Base-by-base conservation (phyloP, 2,329 filamentous ascomycete genomes). In the Dactylonectria macrodidyma region DNA sequence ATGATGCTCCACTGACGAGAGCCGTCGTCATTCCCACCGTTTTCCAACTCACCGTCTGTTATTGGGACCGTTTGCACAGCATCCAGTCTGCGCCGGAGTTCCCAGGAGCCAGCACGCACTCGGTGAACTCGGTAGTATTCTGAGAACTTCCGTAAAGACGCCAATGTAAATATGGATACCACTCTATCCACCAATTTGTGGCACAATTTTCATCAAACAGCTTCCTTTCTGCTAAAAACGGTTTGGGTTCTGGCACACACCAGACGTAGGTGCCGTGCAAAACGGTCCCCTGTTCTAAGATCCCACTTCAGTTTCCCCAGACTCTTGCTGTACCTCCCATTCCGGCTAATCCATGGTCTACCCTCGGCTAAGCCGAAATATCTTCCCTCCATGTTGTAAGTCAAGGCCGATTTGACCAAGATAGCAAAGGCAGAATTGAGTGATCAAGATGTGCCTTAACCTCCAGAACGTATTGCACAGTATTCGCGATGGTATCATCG, bases 301-400 rank as follows among this genome's bases (percentile, higher is more conserved):
- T 30, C 7, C 26, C 26, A 30, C 26, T 30, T 30, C 41, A n/a
- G 34, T 19, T 19, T 19, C 19, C 19, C 19, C 19, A 19, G 19
- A 19, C 19, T 19, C 36, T 26, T n/a, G 11, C 58, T 38, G 26
- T 19, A 19, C 19, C n/a, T 56, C 24, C 36, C 38, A 7, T 24
- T 56, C 64, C 76, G 77, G 77, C 56, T 78, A 78, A 78, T 77
- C 75, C 70, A 61, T 72, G 76, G 68, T 55, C 62, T 68, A 77
- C 62, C 66, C 51, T 73, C 78, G 77, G 78, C 69, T 78, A 79
- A 78, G 74, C 51, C 68, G 30, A 38, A 48, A 33, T 66, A 78
- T 76, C 74, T 71, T 34, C 56, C 14, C 55, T 54, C 19, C 33
- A 33, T 47, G 16, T 4, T 55, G 26, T 26, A 44, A 52, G 55